Base-by-base conservation (phyloP, 345 rosid species). In the Boechera retrofracta region DNA sequence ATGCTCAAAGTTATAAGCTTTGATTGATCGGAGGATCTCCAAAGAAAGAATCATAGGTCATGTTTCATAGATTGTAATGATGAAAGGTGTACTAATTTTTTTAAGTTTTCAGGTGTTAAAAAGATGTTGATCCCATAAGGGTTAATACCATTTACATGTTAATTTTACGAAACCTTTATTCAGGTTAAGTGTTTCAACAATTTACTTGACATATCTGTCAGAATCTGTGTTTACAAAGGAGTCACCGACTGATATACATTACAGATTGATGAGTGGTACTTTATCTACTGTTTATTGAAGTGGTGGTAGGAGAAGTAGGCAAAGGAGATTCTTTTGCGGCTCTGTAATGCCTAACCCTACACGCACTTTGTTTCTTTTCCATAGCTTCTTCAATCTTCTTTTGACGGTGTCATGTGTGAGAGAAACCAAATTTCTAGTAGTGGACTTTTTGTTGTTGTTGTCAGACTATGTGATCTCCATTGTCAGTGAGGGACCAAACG, bases 401-500 rank as follows among this genome's bases (percentile, higher is more conserved):
- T 62, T 47, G 64, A 54, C 24, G 41, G 64, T 69, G 59, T 62
- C 69, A 68, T 63, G 56, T 63, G 71, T 77, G 54, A 70, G 76
- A 45, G 66, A 77, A 71, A 70, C 76, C 51, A 55, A 64, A 61
- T 42, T 44, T 8, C 12, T 16, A 36, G 10, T 64, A 71, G 80
- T 77, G 66, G 80, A 63, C 76, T 77, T 63, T 70, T 53, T 53
- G 70, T 53, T 53, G 58, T 76, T 70, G 76, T 71, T 77, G 76
- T 77, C 76, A 71, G 72, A 39, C 61, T 71, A 36, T 71, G 72
- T 64, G 72, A 77, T 71, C 72, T 77, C 72, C 72, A 77, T 71
- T 71, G 80, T 77, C 72, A 56, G 76, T 55, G 76, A 64, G 80
- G 76, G 80, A 64, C 72, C 72, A 77, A 71, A 71, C 7, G 28